A percentile compares a stretch with the other conserved stretches of the same genome.
phyloP scores from a whole-genome alignment of 2,329 filamentous ascomycete species.

The Fusarium siculi region DNA sequence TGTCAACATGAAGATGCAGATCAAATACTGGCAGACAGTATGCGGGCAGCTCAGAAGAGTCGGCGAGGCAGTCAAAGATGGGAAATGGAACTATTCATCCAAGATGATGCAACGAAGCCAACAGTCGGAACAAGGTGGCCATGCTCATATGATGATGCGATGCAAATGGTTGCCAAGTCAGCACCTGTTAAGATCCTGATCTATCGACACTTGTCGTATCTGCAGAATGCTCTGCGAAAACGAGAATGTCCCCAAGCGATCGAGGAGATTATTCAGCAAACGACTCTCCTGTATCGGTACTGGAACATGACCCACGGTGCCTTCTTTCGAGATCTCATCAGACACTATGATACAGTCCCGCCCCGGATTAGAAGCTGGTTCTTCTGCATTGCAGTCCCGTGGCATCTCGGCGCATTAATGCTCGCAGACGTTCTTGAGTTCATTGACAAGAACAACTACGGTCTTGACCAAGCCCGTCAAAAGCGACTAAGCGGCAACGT shows the following conservation, averaged over 20 bases:
- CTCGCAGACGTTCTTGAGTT: background rate
- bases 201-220: background rate
- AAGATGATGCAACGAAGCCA: background rate
- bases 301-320: background rate
- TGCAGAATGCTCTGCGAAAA: background rate
- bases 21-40: background rate
- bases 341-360: rapidly evolving
- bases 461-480: background rate
- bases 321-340: background rate
- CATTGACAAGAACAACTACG: background rate
- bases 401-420: background rate
- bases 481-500: background rate
- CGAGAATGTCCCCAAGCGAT: background rate
- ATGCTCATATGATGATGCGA: background rate
- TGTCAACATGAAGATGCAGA: background rate
- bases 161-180: background rate
- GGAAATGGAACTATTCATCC: background rate
- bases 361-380: background rate
- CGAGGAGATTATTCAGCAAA: background rate
- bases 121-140: background rate
- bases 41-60: background rate
- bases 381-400: background rate
- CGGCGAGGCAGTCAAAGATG: background rate
- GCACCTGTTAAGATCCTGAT: background rate
- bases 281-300: background rate